phyloP scores from a whole-genome alignment of 1,139 yeast species.

The Blastobotrys niveus region DNA sequence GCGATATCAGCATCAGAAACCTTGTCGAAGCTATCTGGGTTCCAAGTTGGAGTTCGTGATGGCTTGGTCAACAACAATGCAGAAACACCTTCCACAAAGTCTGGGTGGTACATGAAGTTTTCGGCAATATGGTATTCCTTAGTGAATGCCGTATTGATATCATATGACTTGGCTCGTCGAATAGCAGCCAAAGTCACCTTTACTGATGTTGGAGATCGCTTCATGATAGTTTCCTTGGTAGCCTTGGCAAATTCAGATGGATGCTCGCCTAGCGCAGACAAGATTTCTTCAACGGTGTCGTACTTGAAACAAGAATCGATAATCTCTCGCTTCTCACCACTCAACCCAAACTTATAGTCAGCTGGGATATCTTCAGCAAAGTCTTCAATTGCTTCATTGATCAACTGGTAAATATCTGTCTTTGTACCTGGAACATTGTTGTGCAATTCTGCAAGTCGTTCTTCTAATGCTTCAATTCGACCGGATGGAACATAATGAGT shows the following conservation, averaged over 20 bases:
- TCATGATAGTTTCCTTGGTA: constrained; percentile 49
- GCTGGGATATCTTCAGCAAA: constrained; percentile 66
- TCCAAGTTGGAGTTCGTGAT: constrained; percentile 52
- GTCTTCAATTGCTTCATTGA: constrained; percentile 71
- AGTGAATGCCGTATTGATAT: constrained; percentile 61
- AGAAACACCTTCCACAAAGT: constrained; percentile 70
- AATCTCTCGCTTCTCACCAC: constrained; percentile 50
- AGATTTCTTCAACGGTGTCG: constrained; percentile 54
- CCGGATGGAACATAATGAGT: constrained; percentile 79
- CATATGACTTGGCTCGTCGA: constrained; percentile 53
- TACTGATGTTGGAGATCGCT: constrained; percentile 72
- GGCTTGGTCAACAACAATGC: constrained; percentile 65
- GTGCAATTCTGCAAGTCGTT: constrained; percentile 51
- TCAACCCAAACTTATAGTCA: constrained; percentile 54
- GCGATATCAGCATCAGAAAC: constrained; percentile 30
- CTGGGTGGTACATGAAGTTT: constrained; percentile 60
- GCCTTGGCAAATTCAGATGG: constrained; percentile 58
- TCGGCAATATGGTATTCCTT: constrained; percentile 76
- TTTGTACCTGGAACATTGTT: constrained; percentile 27
- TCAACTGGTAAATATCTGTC: constrained; percentile 48
- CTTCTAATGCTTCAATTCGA: constrained; percentile 54
- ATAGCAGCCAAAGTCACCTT: constrained; percentile 67
- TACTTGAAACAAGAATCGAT: constrained; percentile 66
- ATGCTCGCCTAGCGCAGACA: constrained; percentile 49
- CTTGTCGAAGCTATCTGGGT: constrained; percentile 34